A percentile compares a stretch with the other conserved stretches of the same genome.
phyloP scores from a whole-genome alignment of 805 yeast genomes.

The Candida ficus region DNA sequence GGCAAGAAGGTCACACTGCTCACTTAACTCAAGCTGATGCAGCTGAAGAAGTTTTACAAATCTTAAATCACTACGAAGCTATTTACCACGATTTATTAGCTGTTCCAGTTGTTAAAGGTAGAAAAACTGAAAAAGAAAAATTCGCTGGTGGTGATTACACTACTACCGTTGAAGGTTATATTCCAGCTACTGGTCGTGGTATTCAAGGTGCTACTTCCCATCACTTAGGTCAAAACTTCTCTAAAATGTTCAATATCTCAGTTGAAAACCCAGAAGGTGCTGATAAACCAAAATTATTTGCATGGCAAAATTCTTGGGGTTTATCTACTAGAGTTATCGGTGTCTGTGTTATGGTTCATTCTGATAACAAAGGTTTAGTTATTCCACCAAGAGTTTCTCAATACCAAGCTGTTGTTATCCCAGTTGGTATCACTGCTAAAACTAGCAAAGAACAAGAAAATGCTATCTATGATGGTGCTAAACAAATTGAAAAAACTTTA shows the following conservation, averaged over 20 bases:
- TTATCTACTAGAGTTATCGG: constrained; percentile 97
- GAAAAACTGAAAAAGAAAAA: constrained; percentile 94
- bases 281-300: constrained; percentile 79
- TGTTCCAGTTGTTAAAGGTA: constrained; percentile 94
- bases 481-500: constrained; percentile 60
- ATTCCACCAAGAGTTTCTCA: constrained; percentile 97
- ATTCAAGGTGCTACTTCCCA: constrained; percentile 99
- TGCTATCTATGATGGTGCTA: constrained; percentile 65
- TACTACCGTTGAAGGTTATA: constrained; percentile 93
- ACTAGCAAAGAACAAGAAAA: constrained; percentile 72
- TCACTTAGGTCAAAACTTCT: constrained; percentile 95
- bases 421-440: constrained; percentile 91
- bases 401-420: constrained; percentile 85
- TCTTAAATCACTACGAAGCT: constrained; percentile 79
- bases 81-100: constrained; percentile 91
- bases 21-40: constrained; percentile 84
- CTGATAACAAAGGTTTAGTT: constrained; percentile 97
- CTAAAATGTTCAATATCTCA: constrained; percentile 93
- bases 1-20: constrained; percentile 99
- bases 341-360: constrained; percentile 98
- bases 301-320: constrained; percentile 99
- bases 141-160: constrained; percentile 98
- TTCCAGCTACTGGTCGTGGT: constrained; percentile 99
- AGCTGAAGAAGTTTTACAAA: constrained; percentile 73
- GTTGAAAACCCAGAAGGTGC: constrained; percentile 95